Percentiles rank a stretch among this genome's conserved stretches.
Conservation (phyloP, 805 yeast genomes). For the Candida fluviatilis region DNA sequence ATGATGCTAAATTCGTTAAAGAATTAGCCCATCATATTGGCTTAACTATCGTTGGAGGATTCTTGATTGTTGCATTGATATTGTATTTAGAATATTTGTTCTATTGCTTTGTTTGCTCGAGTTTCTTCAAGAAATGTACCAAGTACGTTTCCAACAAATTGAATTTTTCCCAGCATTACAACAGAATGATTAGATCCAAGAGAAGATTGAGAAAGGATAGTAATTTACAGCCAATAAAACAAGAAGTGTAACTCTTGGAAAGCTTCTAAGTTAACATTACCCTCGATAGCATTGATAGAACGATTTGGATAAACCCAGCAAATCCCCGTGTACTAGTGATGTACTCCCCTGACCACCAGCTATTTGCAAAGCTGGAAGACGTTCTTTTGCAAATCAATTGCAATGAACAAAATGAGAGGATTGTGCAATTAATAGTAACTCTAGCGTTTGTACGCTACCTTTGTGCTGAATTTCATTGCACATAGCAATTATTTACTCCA, state of each 20-base stretch:
- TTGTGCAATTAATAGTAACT: no score
- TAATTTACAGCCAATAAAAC: constrained; percentile 26
- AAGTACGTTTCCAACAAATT: constrained; percentile 9
- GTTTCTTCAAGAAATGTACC: constrained; percentile 21
- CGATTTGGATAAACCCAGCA: no score
- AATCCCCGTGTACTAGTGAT: no score
- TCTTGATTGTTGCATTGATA: constrained; percentile 45
- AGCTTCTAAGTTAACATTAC: background rate
- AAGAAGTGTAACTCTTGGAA: background rate
- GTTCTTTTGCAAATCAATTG: no score
- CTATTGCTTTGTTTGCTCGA: constrained; percentile 31
- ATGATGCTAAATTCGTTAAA: constrained; percentile 79
- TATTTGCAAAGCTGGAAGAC: no score
- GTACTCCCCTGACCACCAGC: no score
- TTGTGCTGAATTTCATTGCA: no score
- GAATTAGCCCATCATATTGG: constrained; percentile 70
- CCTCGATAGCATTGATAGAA: no score
- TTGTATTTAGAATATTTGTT: constrained; percentile 38
- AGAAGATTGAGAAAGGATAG: constrained; percentile 52
- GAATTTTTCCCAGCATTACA: background rate
- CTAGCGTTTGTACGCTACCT: no score
- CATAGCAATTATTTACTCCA: no score
- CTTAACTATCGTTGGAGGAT: constrained; percentile 68
- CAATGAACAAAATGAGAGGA: no score
- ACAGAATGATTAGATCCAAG: constrained; percentile 13